Conservation (phyloP, 2,329 filamentous ascomycete genomes). For the Alternaria postmessia region DNA sequence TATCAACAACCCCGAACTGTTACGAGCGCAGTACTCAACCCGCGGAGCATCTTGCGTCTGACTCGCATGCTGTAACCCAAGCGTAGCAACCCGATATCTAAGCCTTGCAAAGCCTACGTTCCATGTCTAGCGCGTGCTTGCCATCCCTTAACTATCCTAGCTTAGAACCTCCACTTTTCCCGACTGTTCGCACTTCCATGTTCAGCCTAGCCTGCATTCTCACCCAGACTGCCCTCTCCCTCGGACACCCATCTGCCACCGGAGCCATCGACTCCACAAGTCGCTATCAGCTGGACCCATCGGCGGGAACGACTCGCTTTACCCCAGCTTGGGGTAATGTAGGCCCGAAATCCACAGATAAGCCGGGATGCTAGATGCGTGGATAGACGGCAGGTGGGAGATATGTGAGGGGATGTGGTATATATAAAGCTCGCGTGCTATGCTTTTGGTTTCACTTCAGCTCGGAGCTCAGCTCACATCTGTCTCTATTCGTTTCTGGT, state of each 20-base stretch:
- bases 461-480: conserved; percentile 7
- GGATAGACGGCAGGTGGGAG: conserved; percentile 11
- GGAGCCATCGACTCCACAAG: conserved; percentile 18
- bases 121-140: conserved; percentile 20
- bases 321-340: conserved; percentile 34
- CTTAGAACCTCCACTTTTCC: conserved; percentile 17
- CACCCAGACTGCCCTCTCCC: conserved; percentile 4
- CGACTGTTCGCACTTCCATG: conserved; percentile 31
- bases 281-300: conserved; percentile 20
- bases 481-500: neutral
- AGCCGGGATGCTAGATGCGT: conserved; percentile 15
- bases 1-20: neutral
- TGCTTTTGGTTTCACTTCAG: conserved; percentile 7
- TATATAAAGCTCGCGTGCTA: conserved; percentile 26
- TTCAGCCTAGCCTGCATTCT: conserved; percentile 14
- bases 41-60: conserved; percentile 20
- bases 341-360: conserved; percentile 31
- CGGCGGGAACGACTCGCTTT: conserved; percentile 16
- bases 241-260: conserved; percentile 11
- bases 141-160: conserved; percentile 22
- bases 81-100: conserved; percentile 4
- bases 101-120: conserved; percentile 14
- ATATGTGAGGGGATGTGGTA: neutral
- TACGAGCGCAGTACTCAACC: conserved; percentile 2
- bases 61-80: conserved; percentile 13